A percentile compares a stretch with the other conserved stretches of the same genome.
phyloP scores from a whole-genome alignment of 23 red algal genomes.

The Chondrus crispus region DNA sequence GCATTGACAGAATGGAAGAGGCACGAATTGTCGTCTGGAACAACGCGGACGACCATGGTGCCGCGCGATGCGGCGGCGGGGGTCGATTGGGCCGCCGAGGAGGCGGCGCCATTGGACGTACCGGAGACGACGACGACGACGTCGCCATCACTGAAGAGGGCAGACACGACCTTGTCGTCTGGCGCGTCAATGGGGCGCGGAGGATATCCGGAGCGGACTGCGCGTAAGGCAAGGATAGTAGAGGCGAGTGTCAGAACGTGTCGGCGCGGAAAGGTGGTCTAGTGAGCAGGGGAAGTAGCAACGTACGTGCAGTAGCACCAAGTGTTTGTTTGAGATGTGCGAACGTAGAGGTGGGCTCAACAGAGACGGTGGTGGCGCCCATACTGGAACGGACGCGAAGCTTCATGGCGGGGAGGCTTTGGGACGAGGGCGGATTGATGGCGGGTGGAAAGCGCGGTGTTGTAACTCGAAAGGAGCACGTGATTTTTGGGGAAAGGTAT shows the following conservation, averaged over 20 bases:
- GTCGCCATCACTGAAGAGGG: conserved; percentile 35
- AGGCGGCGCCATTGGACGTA: neutral
- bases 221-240: neutral
- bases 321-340: conserved; percentile 11
- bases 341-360: conserved; percentile 17
- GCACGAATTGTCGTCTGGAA: conserved; percentile 99
- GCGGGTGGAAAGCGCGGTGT: neutral
- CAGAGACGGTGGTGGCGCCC: conserved; percentile 17
- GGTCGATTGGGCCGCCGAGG: neutral
- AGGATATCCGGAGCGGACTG: conserved; percentile 49
- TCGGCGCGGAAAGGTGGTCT: neutral
- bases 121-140: conserved; percentile 37
- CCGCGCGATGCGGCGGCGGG: conserved; percentile 2
- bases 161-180: neutral
- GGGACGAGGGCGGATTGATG: neutral
- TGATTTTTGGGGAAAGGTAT: neutral
- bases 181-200: conserved; percentile 35
- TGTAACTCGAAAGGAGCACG: too few species aligned
- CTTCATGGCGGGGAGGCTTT: neutral
- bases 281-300: neutral
- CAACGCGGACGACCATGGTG: conserved; percentile 53
- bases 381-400: conserved; percentile 50
- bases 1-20: conserved; percentile 80
- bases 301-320: conserved; percentile 34
- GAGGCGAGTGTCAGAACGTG: neutral